A percentile compares a stretch with the other conserved stretches of the same genome.
These are phyloP conservation scores for Thermoascus crustaceus DNA, from an alignment of 2,329 filamentous ascomycete species.

Conservation along the genomic window DNA sequence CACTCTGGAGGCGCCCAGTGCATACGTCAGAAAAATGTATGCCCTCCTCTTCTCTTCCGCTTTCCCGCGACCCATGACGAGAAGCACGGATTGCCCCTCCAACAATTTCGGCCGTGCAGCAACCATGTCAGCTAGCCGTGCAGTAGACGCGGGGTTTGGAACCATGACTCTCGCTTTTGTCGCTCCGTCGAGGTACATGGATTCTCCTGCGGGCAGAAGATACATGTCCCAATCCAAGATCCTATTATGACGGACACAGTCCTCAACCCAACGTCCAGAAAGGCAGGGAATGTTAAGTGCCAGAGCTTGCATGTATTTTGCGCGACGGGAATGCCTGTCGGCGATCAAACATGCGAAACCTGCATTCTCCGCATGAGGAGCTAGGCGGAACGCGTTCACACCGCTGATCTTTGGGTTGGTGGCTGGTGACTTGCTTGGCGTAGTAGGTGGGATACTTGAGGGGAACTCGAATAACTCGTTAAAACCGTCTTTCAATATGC, in stretches of 20 bases:
- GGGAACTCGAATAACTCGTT: slow-evolving; percentile 63
- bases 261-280: slow-evolving; percentile 68
- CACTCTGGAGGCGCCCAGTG: slow-evolving; percentile 63
- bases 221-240: slow-evolving; percentile 72
- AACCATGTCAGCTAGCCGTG: slow-evolving; percentile 52
- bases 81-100: slow-evolving; percentile 56
- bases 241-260: slow-evolving; percentile 55
- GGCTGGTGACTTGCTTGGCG: slow-evolving; percentile 19
- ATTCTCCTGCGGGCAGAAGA: slow-evolving; percentile 76
- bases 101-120: slow-evolving; percentile 55
- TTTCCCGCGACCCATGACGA: slow-evolving; percentile 60
- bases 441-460: slow-evolving; percentile 20
- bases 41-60: slow-evolving; percentile 58
- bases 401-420: slow-evolving; percentile 11
- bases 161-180: slow-evolving; percentile 64
- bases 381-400: slow-evolving; percentile 45
- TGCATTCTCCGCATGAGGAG: slow-evolving; percentile 42
- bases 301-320: slow-evolving; percentile 91
- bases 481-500: slow-evolving; percentile 66
- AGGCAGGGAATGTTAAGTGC: slow-evolving; percentile 84
- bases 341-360: slow-evolving; percentile 82
- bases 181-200: slow-evolving; percentile 65
- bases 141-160: slow-evolving; percentile 51
- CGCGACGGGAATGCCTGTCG: slow-evolving; percentile 74
- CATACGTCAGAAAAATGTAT: slow-evolving; percentile 72